These are phyloP conservation scores for Globisporangium ultimum DNA, from an alignment of 352 stramenopile genomes.

Conservation along the genomic window DNA sequence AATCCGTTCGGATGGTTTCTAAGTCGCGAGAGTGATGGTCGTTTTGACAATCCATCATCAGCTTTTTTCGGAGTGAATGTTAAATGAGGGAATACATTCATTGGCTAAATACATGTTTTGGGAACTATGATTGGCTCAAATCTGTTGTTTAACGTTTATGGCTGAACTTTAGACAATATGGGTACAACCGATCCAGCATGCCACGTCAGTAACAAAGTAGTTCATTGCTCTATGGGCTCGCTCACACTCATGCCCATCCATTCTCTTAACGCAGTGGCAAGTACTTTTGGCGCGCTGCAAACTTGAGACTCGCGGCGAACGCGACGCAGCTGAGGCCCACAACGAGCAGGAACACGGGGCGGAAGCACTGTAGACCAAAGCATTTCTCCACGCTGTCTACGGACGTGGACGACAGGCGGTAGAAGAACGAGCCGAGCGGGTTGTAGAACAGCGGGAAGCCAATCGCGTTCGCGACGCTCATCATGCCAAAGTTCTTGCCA, in stretches of 20 bases:
- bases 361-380: slow-evolving; percentile 54
- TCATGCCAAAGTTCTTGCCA: slow-evolving; percentile 76
- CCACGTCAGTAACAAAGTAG: background rate
- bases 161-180: slow-evolving; percentile 3
- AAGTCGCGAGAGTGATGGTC: background rate
- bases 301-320: slow-evolving; percentile 49
- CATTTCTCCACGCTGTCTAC: slow-evolving; percentile 51
- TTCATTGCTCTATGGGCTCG: no score
- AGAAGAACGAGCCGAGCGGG: slow-evolving; percentile 60
- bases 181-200: background rate
- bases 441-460: slow-evolving; percentile 75
- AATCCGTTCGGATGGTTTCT: background rate
- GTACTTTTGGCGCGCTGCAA: slow-evolving; percentile 36
- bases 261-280: slow-evolving; percentile 1
- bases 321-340: slow-evolving; percentile 46
- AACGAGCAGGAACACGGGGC: slow-evolving; percentile 58
- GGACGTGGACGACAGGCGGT: slow-evolving; percentile 29
- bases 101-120: background rate
- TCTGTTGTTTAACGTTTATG: background rate
- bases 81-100: background rate
- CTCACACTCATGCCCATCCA: background rate
- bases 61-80: background rate
- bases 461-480: slow-evolving; percentile 69
- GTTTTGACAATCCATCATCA: background rate
- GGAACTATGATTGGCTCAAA: background rate